Evolutionary conservation across 108 stramenopile genomes (phyloP), one percentile per base, ranked within the genome.

Genomic region (Bacterosira constricta): DNA sequence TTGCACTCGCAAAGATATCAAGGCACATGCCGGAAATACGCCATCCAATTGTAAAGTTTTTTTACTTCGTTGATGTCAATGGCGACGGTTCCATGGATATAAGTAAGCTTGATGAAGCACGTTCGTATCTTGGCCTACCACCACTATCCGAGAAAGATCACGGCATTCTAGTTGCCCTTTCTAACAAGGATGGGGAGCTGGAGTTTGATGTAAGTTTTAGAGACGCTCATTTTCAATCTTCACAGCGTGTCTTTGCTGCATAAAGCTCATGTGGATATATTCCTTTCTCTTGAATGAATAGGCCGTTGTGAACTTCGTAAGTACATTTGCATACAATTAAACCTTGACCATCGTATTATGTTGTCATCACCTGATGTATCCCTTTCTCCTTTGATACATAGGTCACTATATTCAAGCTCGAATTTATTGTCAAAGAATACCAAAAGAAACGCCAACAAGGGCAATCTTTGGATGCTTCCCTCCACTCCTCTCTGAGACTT

Each of bases 51-150:
- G 59, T 60, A 7, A 73, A 73, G 47, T 79, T 79, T 46, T 66
- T 79, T 42, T 56, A 72, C 34, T 79, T 79, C 51, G 77, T 79
- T 25, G 71, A 79, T 44, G 56, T 50, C 1, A 66, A 79, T 35
- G 45, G 65, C 6, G 66, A 50, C 17, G 26, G 64, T 26, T 39
- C 21, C 10, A 55, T 79, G 26, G 63, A 66, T 35, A 66, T 79
- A 18, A 26, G 45, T 11, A 72, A 79, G 27, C 53, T 79, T 1
- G 56, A 79, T 65, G 38, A 30, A 26, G 77, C 71, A 4, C 44
- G 71, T 15, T 26, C 64, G 13, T 79, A 79, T 66, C 66, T 79
- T 15, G 71, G 71, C 13, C 55, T 68, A 37, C 72, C 77, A 11
- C 5, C 26, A 23, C 31, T 46, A 25, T 62, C 61, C 1, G 65